Base-by-base conservation (phyloP, 2,329 filamentous ascomycete genomes). In the Orbilia oligospora region DNA sequence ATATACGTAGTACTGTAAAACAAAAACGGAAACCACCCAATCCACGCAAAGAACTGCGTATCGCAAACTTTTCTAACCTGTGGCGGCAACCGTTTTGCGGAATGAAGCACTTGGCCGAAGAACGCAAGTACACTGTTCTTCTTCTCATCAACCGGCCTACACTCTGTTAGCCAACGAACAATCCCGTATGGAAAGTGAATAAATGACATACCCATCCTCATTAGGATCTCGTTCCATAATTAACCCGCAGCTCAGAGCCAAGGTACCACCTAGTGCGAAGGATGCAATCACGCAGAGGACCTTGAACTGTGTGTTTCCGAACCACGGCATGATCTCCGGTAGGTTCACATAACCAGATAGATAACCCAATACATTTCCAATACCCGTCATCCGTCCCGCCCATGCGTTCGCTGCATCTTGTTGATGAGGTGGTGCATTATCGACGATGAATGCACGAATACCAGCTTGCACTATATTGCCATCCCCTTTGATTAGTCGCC, bases 1-100 rank as follows among this genome's bases (percentile, higher is more conserved):
- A 97, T 92, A 84, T 96, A 98, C 18, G 93, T 97, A 0, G 94
- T 97, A 4, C 93, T 93, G 86, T 98, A 98, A 85, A 97, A 97
- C 1, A 98, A 88, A 84, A 97, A 94, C 0, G 94, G 94, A 82
- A 97, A 98, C 90, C 95, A 97, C 66, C 93, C 95, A 71, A 97
- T 91, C 94, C 94, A 98, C 4, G 93, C 93, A 78, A 91, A 94
- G 81, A 95, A 90, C 83, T 96, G 92, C 0, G 94, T 91, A 80
- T 90, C 86, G 83, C 94, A 97, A 44, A 97, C 93, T 80, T 90
- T 91, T 80, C 88, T 88, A 80, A 96, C 93, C 84, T 97, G 94
- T 0, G 91, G 91, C 0, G 95, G 94, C 5, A 98, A 87, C 46
- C 90, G 89, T 82, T 88, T 90, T 80, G 97, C 92, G 0, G 94